Evolutionary conservation across 441 rosid species (phyloP), one percentile per base, ranked within the genome.

Genomic region (Populus tomentosa): DNA sequence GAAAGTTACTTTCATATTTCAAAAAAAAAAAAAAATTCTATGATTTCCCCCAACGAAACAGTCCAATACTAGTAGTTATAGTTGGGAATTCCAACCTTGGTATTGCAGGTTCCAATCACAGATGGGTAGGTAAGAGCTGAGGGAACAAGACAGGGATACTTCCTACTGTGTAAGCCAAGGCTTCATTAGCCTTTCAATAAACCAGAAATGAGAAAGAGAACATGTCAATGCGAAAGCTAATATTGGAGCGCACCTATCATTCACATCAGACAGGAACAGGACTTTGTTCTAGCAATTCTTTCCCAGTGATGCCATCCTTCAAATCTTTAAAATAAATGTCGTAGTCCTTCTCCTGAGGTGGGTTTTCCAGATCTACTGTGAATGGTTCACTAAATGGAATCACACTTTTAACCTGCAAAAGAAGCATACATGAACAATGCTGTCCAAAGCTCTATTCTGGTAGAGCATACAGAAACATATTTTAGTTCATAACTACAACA

Each of bases 281-380:
- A 81, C 84, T 87, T 80, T 83, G 83, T 66, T 90, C 90, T 14
- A 93, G 82, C 71, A 82, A 78, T 84, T 93, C 98, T 86, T 92
- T 90, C 77, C 96, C 97, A 6, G 94, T 90, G 83, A 92, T 83
- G 68, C 94, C 96, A 72, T 90, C 88, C 80, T 95, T 89, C 77
- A 95, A 85, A 67, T 70, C 83, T 83, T 89, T 89, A 85, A 92
- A 90, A 80, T 89, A 92, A 3, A 83, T 79, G n/a, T 87, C 76
- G 83, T 90, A 95, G 80, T 92, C 97, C 90, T 93, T 93, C 86
- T 90, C 96, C 7, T 84, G 89, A 50, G 98, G 98, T 5, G 92
- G 97, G 79, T 91, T 93, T 77, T 91, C 89, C 9, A 92, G 97
- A 86, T 94, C 98, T 64, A 95, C 86, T 18, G 92, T 90, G 75